Base-by-base conservation (phyloP, 345 rosid species). In the Streptanthus diversifolius region DNA sequence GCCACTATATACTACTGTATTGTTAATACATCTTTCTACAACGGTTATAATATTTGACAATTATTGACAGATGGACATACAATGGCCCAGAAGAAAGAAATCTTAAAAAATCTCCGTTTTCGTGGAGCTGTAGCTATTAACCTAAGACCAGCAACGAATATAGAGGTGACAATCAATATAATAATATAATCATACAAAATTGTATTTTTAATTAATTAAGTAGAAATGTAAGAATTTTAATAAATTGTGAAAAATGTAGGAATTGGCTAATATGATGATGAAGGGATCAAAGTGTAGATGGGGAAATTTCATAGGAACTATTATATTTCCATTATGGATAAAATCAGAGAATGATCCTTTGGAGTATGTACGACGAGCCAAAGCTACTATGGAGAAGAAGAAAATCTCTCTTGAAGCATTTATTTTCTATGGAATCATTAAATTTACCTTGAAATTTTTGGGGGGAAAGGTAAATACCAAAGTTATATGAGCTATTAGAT, bases 241-340 rank as follows among this genome's bases (percentile, higher is more conserved):
- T 30, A 41, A 55, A 27, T 8, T 70, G 5, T 59, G 13, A 17
- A 33, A 49, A 33, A 45, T 49, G 56, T 48, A 72, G 86, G 86
- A 72, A 47, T 61, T 85, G 59, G 82, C 83, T 24, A 58, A 80
- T 74, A 82, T 82, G 83, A 85, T 85, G 86, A 74, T 71, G 2
- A 81, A 82, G 41, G 73, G 67, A 37, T 68, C 81, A 7, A 74
- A 81, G 59, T 81, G 71, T 59, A 73, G 76, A 19, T 87, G 89
- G 89, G 92, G 87, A 0, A 87, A 83, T 35, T 71, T 76, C 73
- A 71, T 87, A 11, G 87, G 89, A 5, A 69, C 59, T 39, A 57
- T 85, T 5, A 29, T 85, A 45, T 36, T 85, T 29, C 91, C 91
- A 7, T 68, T 85, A 27, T 81, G 61, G 59, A 74, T 85, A 17